phyloP scores from a whole-genome alignment of 345 rosid species.

The Turnera subulata region DNA sequence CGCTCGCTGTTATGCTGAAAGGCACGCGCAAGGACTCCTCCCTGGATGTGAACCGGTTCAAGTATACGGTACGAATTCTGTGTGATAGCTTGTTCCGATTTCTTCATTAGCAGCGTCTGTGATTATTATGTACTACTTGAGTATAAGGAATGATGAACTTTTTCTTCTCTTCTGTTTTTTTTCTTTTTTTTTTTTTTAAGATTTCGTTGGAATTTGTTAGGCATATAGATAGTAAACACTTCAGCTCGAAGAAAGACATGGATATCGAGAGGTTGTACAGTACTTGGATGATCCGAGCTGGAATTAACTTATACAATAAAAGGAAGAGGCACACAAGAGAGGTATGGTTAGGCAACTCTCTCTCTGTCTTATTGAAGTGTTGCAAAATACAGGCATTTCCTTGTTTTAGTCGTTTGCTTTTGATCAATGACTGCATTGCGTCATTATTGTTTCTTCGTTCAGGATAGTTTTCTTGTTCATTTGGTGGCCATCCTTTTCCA shows the following conservation, averaged over 20 bases:
- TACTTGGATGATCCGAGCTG: constrained; percentile 68
- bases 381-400: too few relatives aligned
- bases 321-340: constrained; percentile 25
- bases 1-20: constrained; percentile 50
- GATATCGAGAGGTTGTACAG: constrained; percentile 48
- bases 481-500: constrained; percentile 61
- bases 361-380: too few relatives aligned
- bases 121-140: not conserved
- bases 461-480: constrained; percentile 56
- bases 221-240: constrained; percentile 29
- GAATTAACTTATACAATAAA: constrained; percentile 18
- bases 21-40: constrained; percentile 44
- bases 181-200: too few relatives aligned
- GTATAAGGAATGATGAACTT: too few relatives aligned
- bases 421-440: too few relatives aligned
- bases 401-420: too few relatives aligned
- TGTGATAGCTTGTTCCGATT: too few relatives aligned
- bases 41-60: constrained; percentile 49
- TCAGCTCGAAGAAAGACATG: constrained; percentile 20
- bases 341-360: constrained; percentile 25
- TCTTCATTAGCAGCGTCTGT: too few relatives aligned
- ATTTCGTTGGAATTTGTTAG: constrained; percentile 55
- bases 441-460: constrained; percentile 11
- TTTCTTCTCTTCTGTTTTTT: too few relatives aligned
- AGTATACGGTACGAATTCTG: constrained; percentile 48